Evolutionary conservation across 768 basidiomycete species (phyloP).

Genomic region (Boletus patriciae): DNA sequence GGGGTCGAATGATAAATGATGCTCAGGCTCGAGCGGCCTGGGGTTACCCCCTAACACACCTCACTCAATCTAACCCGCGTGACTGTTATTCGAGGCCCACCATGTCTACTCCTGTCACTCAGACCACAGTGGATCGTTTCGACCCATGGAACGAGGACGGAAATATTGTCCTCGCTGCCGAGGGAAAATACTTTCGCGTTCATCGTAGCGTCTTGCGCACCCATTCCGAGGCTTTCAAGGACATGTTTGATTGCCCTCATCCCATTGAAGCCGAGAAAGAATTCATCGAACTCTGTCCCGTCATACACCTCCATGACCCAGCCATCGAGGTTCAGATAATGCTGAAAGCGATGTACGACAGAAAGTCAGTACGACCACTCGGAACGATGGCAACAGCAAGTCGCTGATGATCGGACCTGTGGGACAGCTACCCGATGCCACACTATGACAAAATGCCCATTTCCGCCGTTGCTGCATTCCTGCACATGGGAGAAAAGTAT

Average conservation of each 20-base stretch:
- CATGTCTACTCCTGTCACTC: not conserved
- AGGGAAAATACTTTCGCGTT: conserved; percentile 30
- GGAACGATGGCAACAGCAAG: not conserved
- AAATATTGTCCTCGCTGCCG: conserved; percentile 24
- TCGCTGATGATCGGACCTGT: not conserved
- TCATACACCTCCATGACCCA: conserved; percentile 16
- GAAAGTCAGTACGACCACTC: conserved; percentile 1
- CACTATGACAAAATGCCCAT: not conserved
- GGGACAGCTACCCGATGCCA: not conserved
- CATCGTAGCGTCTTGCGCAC: conserved; percentile 29
- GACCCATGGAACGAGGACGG: conserved; percentile 24
- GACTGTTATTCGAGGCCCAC: not conserved
- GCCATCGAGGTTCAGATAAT: conserved; percentile 11
- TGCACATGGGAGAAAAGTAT: conserved; percentile 23
- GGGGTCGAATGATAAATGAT: no score
- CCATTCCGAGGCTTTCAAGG: conserved; percentile 31
- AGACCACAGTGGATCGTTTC: not conserved
- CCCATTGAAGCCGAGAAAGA: not conserved
- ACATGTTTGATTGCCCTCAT: conserved; percentile 22
- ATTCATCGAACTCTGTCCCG: conserved; percentile 19
- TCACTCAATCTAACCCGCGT: no score
- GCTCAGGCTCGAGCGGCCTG: no score
- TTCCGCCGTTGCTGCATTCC: not conserved
- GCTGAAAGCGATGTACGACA: conserved; percentile 19
- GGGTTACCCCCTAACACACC: no score